Conservation (phyloP, 2,329 filamentous ascomycete genomes). For the Pseudogymnoascus sp. region DNA sequence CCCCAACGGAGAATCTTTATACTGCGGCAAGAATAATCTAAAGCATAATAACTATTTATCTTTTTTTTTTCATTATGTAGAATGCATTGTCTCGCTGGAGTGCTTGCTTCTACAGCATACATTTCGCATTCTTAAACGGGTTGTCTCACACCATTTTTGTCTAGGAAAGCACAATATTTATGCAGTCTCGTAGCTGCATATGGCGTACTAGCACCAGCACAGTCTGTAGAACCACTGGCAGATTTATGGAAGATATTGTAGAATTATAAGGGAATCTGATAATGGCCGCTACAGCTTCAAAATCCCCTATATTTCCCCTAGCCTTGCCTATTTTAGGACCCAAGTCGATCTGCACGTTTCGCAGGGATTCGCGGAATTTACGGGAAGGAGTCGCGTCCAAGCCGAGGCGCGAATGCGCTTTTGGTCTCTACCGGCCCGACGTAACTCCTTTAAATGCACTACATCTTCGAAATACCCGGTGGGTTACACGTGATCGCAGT, state of each 20-base stretch:
- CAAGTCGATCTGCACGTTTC: neutral
- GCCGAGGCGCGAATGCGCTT: neutral
- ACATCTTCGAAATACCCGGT: neutral
- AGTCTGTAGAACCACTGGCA: neutral
- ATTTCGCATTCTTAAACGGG: neutral
- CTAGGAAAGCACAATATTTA: neutral
- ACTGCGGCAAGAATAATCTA: neutral
- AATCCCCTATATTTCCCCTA: neutral
- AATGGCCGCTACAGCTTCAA: neutral
- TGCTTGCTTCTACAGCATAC: neutral
- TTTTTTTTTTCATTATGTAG: neutral
- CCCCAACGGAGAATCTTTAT: neutral
- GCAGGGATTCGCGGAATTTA: neutral
- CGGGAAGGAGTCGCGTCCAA: neutral
- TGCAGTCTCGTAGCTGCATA: neutral
- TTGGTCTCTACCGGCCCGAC: neutral
- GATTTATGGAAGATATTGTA: neutral
- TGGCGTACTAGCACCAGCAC: neutral
- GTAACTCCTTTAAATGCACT: conserved; percentile 6
- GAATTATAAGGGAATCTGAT: neutral
- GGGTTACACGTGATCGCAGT: neutral
- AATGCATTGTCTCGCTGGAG: neutral
- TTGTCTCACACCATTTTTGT: neutral
- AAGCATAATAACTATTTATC: neutral
- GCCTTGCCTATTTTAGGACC: neutral